phyloP scores from a whole-genome alignment of 257 asterid genomes.

The Phtheirospermum japonicum region DNA sequence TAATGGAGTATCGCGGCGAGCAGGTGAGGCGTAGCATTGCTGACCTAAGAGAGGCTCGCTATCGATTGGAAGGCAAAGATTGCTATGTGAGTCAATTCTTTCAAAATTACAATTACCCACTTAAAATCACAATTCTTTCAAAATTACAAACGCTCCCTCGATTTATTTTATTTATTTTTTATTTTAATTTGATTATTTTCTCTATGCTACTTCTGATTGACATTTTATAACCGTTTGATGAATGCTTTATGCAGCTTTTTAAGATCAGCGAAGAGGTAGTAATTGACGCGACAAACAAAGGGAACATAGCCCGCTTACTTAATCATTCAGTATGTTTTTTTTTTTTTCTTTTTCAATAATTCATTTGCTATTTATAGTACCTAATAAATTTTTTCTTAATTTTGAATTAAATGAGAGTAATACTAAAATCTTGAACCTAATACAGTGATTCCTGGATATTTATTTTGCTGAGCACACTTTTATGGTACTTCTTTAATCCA shows the following conservation, averaged over 20 bases:
- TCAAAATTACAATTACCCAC: too few species aligned
- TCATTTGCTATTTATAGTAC: too few species aligned
- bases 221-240: conserved; percentile 20
- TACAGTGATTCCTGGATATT: background rate
- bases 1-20: conserved; percentile 89
- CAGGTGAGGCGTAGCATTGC: conserved; percentile 81
- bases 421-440: background rate
- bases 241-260: conserved; percentile 63
- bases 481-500: background rate
- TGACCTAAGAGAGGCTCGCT: conserved; percentile 82
- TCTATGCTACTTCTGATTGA: background rate
- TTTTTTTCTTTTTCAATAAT: background rate
- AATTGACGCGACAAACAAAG: conserved; percentile 84
- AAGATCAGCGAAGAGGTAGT: conserved; percentile 88
- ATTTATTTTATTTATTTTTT: too few species aligned
- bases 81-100: conserved; percentile 78
- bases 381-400: background rate
- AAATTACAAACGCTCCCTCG: too few species aligned
- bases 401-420: background rate
- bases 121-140: too few species aligned
- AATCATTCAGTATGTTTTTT: conserved; percentile 77
- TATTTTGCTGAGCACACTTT: background rate
- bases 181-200: too few species aligned
- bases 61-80: conserved; percentile 75
- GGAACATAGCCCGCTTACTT: conserved; percentile 90